Percentiles rank a stretch among this genome's conserved stretches.
Conservation (phyloP, 768 basidiomycete genomes). For the Suillus sp. region DNA sequence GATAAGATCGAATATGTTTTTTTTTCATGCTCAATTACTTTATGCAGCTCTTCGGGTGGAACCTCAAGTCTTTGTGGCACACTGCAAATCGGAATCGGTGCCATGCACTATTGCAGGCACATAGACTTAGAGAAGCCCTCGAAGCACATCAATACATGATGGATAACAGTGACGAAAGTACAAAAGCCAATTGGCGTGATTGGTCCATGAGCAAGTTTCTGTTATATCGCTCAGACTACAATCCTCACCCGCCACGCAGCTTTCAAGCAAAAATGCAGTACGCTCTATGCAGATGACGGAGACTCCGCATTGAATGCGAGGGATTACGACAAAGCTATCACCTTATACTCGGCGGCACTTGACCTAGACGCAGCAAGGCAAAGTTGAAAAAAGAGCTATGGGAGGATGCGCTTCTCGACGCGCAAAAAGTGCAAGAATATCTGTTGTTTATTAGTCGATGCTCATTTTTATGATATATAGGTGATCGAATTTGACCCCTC, state of each 20-base stretch:
- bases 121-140: neutral
- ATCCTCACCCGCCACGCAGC: neutral
- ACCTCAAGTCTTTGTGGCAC: neutral
- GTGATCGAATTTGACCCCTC: neutral
- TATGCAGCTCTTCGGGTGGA: neutral
- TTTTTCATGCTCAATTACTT: neutral
- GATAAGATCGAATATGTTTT: neutral
- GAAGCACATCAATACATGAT: neutral
- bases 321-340: neutral
- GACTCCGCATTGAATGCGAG: neutral
- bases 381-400: neutral
- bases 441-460: neutral
- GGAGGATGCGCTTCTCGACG: neutral
- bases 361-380: neutral
- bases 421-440: neutral
- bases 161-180: neutral
- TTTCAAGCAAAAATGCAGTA: neutral
- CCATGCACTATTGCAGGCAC: neutral
- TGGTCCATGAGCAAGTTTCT: neutral
- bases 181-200: neutral
- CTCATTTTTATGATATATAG: neutral
- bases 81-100: neutral
- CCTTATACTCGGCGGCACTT: neutral
- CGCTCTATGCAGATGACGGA: neutral
- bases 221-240: neutral